Evolutionary conservation across 441 rosid genomes (phyloP).

Genomic region (Brassica hybrid): DNA sequence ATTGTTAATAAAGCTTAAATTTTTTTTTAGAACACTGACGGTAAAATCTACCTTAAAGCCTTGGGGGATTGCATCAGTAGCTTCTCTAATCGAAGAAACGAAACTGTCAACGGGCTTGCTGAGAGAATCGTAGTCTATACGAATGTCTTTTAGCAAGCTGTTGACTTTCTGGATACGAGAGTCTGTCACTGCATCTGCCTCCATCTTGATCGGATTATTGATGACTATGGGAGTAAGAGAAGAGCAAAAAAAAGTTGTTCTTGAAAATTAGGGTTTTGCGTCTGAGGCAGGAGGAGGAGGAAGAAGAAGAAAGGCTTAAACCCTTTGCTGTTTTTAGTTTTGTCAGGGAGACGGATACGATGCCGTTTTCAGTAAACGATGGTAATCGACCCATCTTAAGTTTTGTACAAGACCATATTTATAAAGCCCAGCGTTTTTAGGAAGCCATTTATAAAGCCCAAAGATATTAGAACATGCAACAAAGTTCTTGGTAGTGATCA

Average conservation of each 20-base stretch:
- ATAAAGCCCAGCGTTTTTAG: background rate
- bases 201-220: slow-evolving; percentile 32
- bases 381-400: background rate
- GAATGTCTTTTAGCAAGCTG: slow-evolving; percentile 77
- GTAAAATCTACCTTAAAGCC: slow-evolving; percentile 36
- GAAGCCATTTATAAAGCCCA: background rate
- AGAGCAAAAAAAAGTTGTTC: slow-evolving; percentile 5
- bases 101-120: slow-evolving; percentile 59
- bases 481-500: no score
- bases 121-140: slow-evolving; percentile 53
- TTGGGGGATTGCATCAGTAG: slow-evolving; percentile 58
- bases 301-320: slow-evolving; percentile 4
- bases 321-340: background rate
- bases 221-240: slow-evolving; percentile 9
- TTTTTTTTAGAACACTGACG: background rate
- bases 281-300: slow-evolving; percentile 10
- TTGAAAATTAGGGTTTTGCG: slow-evolving; percentile 19
- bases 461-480: background rate
- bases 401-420: background rate
- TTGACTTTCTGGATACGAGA: slow-evolving; percentile 60
- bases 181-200: slow-evolving; percentile 41
- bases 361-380: background rate
- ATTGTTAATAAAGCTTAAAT: background rate
- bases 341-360: background rate
- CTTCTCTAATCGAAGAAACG: slow-evolving; percentile 59